Conservation (phyloP, 106 monocot species). For the Acorus calamus region DNA sequence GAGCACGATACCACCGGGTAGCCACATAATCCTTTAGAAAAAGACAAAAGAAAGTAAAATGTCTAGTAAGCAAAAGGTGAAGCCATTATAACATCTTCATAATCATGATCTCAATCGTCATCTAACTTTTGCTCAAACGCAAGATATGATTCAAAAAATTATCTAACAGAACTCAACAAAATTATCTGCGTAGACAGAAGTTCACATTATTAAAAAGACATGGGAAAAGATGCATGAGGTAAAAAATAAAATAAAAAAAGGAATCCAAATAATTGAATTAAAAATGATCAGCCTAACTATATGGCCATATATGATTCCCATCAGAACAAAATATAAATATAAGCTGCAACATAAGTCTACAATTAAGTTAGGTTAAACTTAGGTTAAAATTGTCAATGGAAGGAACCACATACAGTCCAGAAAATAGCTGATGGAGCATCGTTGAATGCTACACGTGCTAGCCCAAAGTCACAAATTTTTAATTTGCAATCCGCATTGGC, state of each 20-base stretch:
- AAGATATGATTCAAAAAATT: too few species aligned
- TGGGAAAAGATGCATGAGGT: background rate
- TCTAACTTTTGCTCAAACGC: too few species aligned
- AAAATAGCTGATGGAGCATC: conserved; percentile 68
- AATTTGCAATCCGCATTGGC: conserved; percentile 75
- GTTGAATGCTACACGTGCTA: conserved; percentile 57
- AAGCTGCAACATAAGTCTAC: background rate
- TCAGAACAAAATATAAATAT: too few species aligned
- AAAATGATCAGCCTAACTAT: too few species aligned
- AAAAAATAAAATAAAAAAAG: background rate
- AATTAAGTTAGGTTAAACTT: too few species aligned
- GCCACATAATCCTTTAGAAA: conserved; percentile 67
- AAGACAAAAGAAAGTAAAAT: background rate
- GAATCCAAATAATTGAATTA: background rate
- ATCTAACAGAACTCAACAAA: too few species aligned
- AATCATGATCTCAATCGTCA: too few species aligned
- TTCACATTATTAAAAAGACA: too few species aligned
- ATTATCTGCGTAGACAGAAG: too few species aligned
- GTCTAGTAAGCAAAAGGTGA: too few species aligned
- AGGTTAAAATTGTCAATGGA: background rate
- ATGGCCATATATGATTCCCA: too few species aligned
- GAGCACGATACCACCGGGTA: conserved; percentile 77
- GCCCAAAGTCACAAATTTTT: conserved; percentile 76
- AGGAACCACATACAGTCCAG: conserved; percentile 54
- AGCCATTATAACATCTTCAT: too few species aligned